phyloP scores from a whole-genome alignment of 371 early-diverging fungal species.

The Rhizopus delemar region DNA sequence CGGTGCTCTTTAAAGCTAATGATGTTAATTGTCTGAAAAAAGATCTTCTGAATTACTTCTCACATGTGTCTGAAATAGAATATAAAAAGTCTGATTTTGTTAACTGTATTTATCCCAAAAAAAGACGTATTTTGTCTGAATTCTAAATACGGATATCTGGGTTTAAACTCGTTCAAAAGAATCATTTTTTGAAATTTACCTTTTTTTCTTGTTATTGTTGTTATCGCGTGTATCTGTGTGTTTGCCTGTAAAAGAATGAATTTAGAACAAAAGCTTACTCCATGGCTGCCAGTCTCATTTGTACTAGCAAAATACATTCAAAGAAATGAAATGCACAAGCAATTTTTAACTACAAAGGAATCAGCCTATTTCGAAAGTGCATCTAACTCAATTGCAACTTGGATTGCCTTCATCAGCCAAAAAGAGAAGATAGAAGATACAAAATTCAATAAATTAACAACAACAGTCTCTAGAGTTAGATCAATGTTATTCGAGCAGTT shows the following conservation, averaged over 20 bases:
- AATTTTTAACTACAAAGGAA: constrained; percentile 31
- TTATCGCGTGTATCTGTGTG: too few relatives aligned
- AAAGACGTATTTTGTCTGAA: too few relatives aligned
- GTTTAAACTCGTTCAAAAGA: too few relatives aligned
- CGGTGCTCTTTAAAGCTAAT: too few relatives aligned
- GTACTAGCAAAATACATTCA: constrained; percentile 32
- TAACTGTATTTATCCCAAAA: too few relatives aligned
- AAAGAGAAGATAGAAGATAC: constrained; percentile 10
- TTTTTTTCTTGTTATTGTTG: too few relatives aligned
- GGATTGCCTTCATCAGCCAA: constrained; percentile 54
- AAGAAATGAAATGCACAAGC: constrained; percentile 27
- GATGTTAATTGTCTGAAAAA: too few relatives aligned
- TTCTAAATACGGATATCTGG: too few relatives aligned
- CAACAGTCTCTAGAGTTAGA: constrained; percentile 64
- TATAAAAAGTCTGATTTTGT: too few relatives aligned
- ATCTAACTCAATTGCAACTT: constrained; percentile 38
- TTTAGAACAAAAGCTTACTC: constrained; percentile 5
- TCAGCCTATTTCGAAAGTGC: constrained; percentile 46
- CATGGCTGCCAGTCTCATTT: constrained; percentile 28
- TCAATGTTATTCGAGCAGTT: constrained; percentile 76
- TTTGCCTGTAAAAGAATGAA: neutral
- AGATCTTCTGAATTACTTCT: too few relatives aligned
- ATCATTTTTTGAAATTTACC: too few relatives aligned
- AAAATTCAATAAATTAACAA: constrained; percentile 17
- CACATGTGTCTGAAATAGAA: too few relatives aligned